A percentile compares a stretch with the other conserved stretches of the same genome.
Conservation (phyloP, 441 rosid genomes). For the Pelargonium cotyledonis region DNA sequence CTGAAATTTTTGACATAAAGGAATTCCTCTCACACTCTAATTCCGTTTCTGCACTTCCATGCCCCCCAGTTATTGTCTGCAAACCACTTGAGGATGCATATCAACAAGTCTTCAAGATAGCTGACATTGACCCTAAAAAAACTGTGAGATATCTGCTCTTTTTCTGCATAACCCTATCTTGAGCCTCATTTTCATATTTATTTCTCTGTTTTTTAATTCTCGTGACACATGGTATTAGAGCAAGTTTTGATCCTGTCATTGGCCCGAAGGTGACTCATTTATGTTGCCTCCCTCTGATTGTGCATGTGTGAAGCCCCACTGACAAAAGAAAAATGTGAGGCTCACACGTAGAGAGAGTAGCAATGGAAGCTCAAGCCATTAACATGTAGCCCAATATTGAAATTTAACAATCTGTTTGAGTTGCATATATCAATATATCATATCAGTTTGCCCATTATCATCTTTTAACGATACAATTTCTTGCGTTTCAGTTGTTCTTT, state of each 20-base stretch:
- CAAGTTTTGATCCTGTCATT: too few relatives aligned
- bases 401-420: too few relatives aligned
- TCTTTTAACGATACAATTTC: neutral
- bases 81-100: constrained; percentile 80
- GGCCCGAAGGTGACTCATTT: too few relatives aligned
- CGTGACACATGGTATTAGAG: too few relatives aligned
- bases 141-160: constrained; percentile 38
- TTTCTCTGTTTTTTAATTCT: too few relatives aligned
- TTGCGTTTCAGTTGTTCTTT: constrained; percentile 60
- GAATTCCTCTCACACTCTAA: constrained; percentile 40
- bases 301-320: too few relatives aligned
- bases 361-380: too few relatives aligned
- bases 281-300: too few relatives aligned
- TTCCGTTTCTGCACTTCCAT: constrained; percentile 40
- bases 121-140: constrained; percentile 54
- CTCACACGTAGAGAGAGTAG: too few relatives aligned
- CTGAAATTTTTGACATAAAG: constrained; percentile 47
- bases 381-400: too few relatives aligned
- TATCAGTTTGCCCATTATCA: neutral
- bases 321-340: too few relatives aligned
- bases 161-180: neutral
- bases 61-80: constrained; percentile 63
- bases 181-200: neutral
- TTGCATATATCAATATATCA: too few relatives aligned
- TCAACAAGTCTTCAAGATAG: constrained; percentile 59